These are phyloP conservation scores for Bolboschoenoplectus hybrid DNA, from an alignment of 202 grass and related monocot species.

Conservation along the genomic window DNA sequence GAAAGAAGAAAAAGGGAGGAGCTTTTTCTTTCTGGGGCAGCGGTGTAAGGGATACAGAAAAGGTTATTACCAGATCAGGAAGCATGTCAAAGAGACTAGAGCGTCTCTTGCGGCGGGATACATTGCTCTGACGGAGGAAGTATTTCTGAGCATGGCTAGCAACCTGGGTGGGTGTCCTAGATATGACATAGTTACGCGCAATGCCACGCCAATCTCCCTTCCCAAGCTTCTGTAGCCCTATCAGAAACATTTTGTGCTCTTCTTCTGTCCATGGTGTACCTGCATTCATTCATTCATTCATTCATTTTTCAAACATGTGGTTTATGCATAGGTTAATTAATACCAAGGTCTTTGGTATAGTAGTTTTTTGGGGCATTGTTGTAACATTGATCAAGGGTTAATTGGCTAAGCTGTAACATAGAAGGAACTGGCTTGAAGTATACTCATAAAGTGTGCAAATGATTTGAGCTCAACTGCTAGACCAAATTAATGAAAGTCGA, in stretches of 20 bases:
- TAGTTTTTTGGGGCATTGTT: neutral
- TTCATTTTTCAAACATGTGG: neutral
- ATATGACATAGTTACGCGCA: constrained; percentile 76
- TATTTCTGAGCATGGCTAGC: constrained; percentile 98
- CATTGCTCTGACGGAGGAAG: constrained; percentile 86
- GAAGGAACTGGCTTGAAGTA: neutral
- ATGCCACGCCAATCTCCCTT: constrained; percentile 97
- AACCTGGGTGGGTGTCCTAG: constrained; percentile 93
- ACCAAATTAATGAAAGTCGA: neutral
- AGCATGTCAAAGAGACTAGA: constrained; percentile 96
- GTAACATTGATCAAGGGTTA: neutral
- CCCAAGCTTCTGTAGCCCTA: constrained; percentile 84
- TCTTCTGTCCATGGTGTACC: constrained; percentile 96
- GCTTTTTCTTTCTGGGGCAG: neutral
- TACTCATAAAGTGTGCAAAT: neutral
- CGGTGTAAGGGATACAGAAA: neutral
- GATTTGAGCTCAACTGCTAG: neutral
- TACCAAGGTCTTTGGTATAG: neutral
- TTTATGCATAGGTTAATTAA: neutral
- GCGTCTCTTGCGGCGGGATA: constrained; percentile 81
- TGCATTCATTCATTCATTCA: constrained; percentile 42
- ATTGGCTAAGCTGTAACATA: neutral
- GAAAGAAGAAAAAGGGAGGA: constrained; percentile 29
- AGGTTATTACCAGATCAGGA: constrained; percentile 58
- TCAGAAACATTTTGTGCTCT: constrained; percentile 85